A percentile compares a stretch with the other conserved stretches of the same genome.
phyloP scores from a whole-genome alignment of 495 filamentous ascomycete genomes.

The Aspergillus indologenus region DNA sequence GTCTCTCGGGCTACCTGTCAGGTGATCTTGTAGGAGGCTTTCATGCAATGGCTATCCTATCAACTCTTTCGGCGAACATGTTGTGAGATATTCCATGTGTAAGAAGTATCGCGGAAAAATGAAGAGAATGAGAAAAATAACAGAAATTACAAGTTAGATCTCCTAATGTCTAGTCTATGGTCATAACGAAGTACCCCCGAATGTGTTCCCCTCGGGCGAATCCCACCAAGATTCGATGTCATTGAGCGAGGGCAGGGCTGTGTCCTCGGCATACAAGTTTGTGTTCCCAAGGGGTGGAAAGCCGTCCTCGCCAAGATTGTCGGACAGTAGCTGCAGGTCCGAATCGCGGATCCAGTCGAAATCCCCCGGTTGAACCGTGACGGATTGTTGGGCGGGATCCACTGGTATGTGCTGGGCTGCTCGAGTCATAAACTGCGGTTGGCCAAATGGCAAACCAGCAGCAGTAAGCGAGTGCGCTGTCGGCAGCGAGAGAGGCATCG shows the following conservation, averaged over 20 bases:
- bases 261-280: slow-evolving; percentile 24
- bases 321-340: slow-evolving; percentile 33
- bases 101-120: no score
- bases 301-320: slow-evolving; percentile 18
- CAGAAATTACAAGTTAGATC: not conserved
- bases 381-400: slow-evolving; percentile 13
- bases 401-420: slow-evolving; percentile 5
- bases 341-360: slow-evolving; percentile 37
- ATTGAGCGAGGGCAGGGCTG: slow-evolving; percentile 31
- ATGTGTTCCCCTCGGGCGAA: slow-evolving; percentile 23
- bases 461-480: slow-evolving; percentile 6
- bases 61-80: no score
- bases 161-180: not conserved
- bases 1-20: no score
- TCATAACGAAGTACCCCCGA: slow-evolving; percentile 20
- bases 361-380: slow-evolving; percentile 23
- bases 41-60: no score
- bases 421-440: not conserved
- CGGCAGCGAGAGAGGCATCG: slow-evolving; percentile 6
- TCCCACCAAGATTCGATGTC: slow-evolving; percentile 45
- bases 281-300: slow-evolving; percentile 14
- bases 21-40: no score
- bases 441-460: slow-evolving; percentile 8
- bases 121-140: no score
- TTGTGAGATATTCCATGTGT: no score